Conservation (phyloP, 2,329 filamentous ascomycete species). For the Bipolaris victoriae region DNA sequence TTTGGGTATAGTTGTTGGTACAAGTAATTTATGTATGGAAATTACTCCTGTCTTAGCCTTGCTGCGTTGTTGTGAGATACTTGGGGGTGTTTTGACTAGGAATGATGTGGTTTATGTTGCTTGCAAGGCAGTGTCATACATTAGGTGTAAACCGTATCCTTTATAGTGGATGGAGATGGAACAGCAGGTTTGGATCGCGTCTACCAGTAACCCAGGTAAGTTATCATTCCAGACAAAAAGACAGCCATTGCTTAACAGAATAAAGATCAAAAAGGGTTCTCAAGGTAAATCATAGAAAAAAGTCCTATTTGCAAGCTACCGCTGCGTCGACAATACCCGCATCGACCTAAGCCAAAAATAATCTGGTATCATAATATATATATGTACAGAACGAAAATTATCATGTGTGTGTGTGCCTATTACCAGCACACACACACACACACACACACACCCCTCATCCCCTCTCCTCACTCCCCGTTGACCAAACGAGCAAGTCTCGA, state of each 20-base stretch:
- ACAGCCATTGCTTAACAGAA: too few species aligned
- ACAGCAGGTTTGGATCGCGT: too few species aligned
- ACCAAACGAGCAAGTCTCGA: constrained; percentile 18
- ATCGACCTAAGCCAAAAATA: background rate
- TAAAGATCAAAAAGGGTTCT: background rate
- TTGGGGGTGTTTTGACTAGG: too few species aligned
- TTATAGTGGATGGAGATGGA: too few species aligned
- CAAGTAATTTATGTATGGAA: background rate
- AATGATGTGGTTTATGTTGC: too few species aligned
- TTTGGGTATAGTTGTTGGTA: background rate
- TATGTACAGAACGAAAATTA: constrained; percentile 14
- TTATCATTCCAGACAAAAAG: too few species aligned
- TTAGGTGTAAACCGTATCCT: too few species aligned
- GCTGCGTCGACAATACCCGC: background rate
- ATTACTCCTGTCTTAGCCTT: background rate
- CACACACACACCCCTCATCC: background rate
- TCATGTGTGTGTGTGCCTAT: background rate
- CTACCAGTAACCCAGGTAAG: too few species aligned
- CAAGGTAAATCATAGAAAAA: background rate
- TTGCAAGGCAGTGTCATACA: too few species aligned
- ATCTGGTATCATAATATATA: constrained; percentile 6
- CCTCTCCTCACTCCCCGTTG: background rate
- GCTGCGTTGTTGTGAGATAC: background rate
- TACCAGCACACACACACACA: too few species aligned
- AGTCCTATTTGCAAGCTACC: background rate